phyloP scores from a whole-genome alignment of 352 stramenopile genomes.

The Phytopythium mirpurense region DNA sequence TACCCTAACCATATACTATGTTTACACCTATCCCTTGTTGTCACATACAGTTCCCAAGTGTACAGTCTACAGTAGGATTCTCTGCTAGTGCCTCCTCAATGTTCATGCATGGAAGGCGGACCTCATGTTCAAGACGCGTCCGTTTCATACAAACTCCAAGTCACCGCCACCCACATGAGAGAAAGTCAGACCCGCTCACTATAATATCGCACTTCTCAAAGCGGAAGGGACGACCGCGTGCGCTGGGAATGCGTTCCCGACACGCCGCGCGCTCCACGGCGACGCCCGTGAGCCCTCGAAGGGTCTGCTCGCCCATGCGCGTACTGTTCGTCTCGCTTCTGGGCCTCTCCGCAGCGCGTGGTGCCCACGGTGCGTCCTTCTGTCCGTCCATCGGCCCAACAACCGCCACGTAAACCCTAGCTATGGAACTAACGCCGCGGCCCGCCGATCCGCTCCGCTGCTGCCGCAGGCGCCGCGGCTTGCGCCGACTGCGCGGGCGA shows the following conservation, averaged over 20 bases:
- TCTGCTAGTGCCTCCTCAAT: too few relatives aligned
- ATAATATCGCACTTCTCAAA: too few relatives aligned
- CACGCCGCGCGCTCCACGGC: neutral
- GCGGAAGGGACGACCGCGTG: too few relatives aligned
- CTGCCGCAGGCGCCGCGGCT: conserved; percentile 24
- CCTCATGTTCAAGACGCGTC: too few relatives aligned
- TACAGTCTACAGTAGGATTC: too few relatives aligned
- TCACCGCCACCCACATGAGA: neutral
- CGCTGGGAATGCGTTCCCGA: too few relatives aligned
- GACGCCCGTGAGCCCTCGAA: neutral
- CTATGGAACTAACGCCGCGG: neutral
- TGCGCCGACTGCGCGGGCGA: conserved; percentile 51
- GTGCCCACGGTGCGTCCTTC: neutral
- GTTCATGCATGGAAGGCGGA: too few relatives aligned
- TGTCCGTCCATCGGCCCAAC: neutral
- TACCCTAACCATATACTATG: too few relatives aligned
- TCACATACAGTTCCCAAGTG: too few relatives aligned
- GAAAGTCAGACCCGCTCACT: neutral
- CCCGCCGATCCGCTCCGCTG: neutral
- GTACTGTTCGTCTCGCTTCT: neutral
- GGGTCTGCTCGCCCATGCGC: neutral
- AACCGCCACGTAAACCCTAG: neutral
- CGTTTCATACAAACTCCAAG: conserved; percentile 11
- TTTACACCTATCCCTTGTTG: too few relatives aligned
- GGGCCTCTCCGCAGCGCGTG: neutral